Evolutionary conservation across 441 rosid species (phyloP).

Genomic region (Geranium incanum): DNA sequence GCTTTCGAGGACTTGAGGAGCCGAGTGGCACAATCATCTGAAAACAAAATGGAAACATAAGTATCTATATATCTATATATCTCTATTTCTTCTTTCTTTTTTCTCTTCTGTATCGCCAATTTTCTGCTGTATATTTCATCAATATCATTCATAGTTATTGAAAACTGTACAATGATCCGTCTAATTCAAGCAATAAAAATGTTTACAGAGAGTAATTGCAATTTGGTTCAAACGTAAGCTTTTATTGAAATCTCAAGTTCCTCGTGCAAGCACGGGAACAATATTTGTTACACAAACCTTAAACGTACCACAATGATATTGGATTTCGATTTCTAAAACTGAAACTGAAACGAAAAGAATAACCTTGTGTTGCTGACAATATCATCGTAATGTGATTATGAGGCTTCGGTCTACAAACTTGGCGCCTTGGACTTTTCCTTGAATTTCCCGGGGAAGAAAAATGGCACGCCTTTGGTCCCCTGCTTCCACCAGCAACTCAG

Average conservation of each 20-base stretch:
- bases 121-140: slow-evolving; percentile 3
- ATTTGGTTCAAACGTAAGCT: background rate
- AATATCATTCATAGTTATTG: slow-evolving; percentile 1
- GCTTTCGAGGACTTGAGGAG: slow-evolving; percentile 83
- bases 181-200: background rate
- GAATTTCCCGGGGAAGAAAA: slow-evolving; percentile 52
- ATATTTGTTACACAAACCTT: too few species aligned
- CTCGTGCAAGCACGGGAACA: background rate
- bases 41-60: slow-evolving; percentile 38
- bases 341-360: background rate
- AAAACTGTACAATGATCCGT: slow-evolving; percentile 3
- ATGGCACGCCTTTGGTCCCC: slow-evolving; percentile 88
- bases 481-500: slow-evolving; percentile 80
- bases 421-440: slow-evolving; percentile 85
- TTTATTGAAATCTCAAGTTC: too few species aligned
- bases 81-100: slow-evolving; percentile 14
- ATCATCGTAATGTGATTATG: slow-evolving; percentile 50
- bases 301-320: too few species aligned
- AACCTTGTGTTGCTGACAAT: background rate
- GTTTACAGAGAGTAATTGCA: background rate
- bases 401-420: slow-evolving; percentile 67
- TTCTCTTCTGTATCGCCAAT: background rate
- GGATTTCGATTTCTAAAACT: background rate
- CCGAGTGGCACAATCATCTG: slow-evolving; percentile 47
- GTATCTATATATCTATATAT: background rate